phyloP scores from a whole-genome alignment of 2,329 filamentous ascomycete species.

The Calonectria honghensis region DNA sequence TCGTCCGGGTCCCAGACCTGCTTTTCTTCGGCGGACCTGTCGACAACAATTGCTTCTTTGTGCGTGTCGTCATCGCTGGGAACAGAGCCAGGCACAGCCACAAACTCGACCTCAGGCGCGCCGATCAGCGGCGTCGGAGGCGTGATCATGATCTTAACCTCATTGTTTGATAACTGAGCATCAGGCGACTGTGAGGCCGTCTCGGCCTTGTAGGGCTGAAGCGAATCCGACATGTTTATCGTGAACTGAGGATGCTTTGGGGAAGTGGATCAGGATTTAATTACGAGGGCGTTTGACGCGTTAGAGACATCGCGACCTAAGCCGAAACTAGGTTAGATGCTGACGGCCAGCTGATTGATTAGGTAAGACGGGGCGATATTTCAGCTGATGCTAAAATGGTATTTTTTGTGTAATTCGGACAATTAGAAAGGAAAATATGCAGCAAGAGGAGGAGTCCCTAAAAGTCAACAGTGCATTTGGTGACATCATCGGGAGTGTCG shows the following conservation, averaged over 20 bases:
- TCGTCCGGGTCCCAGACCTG: slow-evolving; percentile 29
- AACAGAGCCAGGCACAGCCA: not conserved
- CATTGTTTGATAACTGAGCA: not conserved
- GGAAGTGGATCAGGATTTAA: not conserved
- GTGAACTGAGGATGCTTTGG: not conserved
- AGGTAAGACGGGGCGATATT: not conserved
- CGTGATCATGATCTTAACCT: slow-evolving; percentile 46
- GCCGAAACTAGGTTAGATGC: not conserved
- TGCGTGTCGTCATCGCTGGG: slow-evolving; percentile 35
- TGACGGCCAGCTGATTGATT: not conserved
- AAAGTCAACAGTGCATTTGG: not conserved
- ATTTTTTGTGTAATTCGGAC: not conserved
- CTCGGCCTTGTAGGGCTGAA: not conserved
- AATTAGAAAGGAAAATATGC: not conserved
- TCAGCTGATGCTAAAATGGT: not conserved
- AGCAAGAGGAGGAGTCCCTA: not conserved
- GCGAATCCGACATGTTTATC: slow-evolving; percentile 29
- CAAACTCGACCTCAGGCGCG: not conserved
- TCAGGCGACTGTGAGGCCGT: not conserved
- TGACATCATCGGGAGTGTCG: not conserved
- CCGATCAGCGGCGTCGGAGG: slow-evolving; percentile 44
- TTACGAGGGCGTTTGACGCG: not conserved
- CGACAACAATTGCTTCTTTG: slow-evolving; percentile 38
- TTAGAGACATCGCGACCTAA: not conserved
- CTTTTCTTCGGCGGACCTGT: slow-evolving; percentile 43